These are phyloP conservation scores for Fraxinus floribunda DNA, from an alignment of 305 asterid species.

Conservation along the genomic window DNA sequence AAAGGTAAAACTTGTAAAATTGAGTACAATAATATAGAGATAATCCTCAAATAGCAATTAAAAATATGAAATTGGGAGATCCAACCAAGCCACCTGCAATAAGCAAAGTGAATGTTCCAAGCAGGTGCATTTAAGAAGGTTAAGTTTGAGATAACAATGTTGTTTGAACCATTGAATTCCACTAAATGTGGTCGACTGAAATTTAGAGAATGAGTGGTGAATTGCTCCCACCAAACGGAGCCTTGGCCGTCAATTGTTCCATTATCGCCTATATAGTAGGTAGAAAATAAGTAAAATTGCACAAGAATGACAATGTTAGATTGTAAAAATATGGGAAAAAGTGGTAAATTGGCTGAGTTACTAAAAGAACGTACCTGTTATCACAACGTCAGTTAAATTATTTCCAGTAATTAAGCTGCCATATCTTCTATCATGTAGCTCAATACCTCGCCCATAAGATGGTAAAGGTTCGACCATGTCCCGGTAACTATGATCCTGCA, in stretches of 20 bases:
- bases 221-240: slow-evolving; percentile 82
- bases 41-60: background rate
- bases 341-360: background rate
- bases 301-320: background rate
- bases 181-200: slow-evolving; percentile 86
- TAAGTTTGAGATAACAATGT: slow-evolving; percentile 76
- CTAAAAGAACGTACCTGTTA: slow-evolving; percentile 53
- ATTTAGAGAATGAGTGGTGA: slow-evolving; percentile 56
- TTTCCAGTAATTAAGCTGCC: slow-evolving; percentile 78
- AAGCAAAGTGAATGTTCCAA: slow-evolving; percentile 78
- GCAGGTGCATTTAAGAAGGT: slow-evolving; percentile 90
- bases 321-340: background rate
- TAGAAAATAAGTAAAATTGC: background rate
- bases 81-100: slow-evolving; percentile 70
- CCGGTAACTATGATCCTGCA: slow-evolving; percentile 73
- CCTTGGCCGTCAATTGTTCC: slow-evolving; percentile 98
- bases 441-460: slow-evolving; percentile 64
- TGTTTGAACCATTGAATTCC: slow-evolving; percentile 59
- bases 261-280: slow-evolving; percentile 60
- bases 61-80: background rate
- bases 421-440: slow-evolving; percentile 71
- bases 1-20: background rate
- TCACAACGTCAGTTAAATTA: slow-evolving; percentile 83
- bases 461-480: slow-evolving; percentile 57
- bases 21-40: background rate